These are phyloP conservation scores for Letharia lupina DNA, from an alignment of 495 filamentous ascomycete species.

Conservation along the genomic window DNA sequence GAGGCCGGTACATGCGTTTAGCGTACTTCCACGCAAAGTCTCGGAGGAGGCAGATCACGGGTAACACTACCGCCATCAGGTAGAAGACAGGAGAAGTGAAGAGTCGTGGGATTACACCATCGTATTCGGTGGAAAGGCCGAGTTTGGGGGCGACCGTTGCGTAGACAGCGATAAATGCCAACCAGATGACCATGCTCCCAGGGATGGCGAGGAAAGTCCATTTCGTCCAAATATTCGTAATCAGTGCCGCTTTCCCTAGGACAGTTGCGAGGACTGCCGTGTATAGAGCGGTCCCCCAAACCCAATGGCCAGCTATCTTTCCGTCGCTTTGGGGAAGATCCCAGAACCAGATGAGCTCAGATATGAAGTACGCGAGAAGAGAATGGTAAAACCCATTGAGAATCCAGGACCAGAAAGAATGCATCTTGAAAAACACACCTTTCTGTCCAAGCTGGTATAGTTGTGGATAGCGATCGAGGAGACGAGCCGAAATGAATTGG, in stretches of 20 bases:
- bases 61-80: conserved; percentile 73
- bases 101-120: conserved; percentile 70
- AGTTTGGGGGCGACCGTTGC: conserved; percentile 82
- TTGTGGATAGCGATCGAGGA: conserved; percentile 96
- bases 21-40: conserved; percentile 81
- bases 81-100: conserved; percentile 82
- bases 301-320: conserved; percentile 83
- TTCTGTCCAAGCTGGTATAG: conserved; percentile 90
- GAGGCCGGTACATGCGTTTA: conserved; percentile 93
- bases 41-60: conserved; percentile 73
- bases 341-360: conserved; percentile 66
- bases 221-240: conserved; percentile 98
- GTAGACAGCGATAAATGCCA: conserved; percentile 82
- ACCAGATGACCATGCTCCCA: conserved; percentile 85
- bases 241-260: conserved; percentile 87
- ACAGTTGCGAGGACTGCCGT: conserved; percentile 85
- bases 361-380: conserved; percentile 78
- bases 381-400: conserved; percentile 94
- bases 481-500: conserved; percentile 90
- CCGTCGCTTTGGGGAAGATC: conserved; percentile 72
- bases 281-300: conserved; percentile 91
- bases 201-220: conserved; percentile 95
- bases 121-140: conserved; percentile 75
- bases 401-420: conserved; percentile 89
- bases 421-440: conserved; percentile 83